Evolutionary conservation across 768 basidiomycete species (phyloP), one percentile per base, ranked within the genome.

Genomic region (Rhodotorula kratochvilovae): DNA sequence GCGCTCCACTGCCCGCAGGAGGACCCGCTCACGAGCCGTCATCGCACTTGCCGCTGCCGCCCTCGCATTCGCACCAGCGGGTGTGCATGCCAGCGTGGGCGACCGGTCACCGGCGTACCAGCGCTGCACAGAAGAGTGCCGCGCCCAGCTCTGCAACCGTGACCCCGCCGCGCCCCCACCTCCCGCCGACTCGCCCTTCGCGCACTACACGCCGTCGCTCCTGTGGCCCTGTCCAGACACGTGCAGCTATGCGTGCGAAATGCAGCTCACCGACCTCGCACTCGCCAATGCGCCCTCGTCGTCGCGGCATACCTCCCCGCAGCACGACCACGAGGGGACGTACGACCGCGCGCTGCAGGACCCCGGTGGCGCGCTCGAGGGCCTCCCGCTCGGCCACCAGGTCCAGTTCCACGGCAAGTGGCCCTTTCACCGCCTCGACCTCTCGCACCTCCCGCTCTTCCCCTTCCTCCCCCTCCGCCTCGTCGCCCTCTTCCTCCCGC

Each of bases 391-490:
- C 19, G 73, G 66, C 8, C 57, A 48, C 4, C 81, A 90, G 2
- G 85, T 90, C 55, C 93, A 96, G 76, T 94, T 90, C 80, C 86
- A 92, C 77, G 96, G 95, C 25, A 98, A 98, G 82, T 98, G 95
- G 95, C 91, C 94, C 0, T 98, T 99, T 80, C 89, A 88, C 86
- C 85, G 94, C 42, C 82, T 90, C 31, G 81, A 83, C 60, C 36
- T 55, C 5, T 39, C 57, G 19, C 54, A 45, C 6, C 29, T 56
- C 13, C 23, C 45, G 8, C 55, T 55, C 27, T 39, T 71, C 57
- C 57, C 65, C 33, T 23, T 50, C 35, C 27, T 36, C 8, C 70
- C 70, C 23, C n/a, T 71, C 33, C 53, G 42, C 39, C 42, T 63
- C 36, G 6, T 55, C 48, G 33, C 10, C 42, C 58, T 29, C 39